These are phyloP conservation scores for Fusarium dlaminii DNA, from an alignment of 2,329 filamentous ascomycete species.

Conservation along the genomic window DNA sequence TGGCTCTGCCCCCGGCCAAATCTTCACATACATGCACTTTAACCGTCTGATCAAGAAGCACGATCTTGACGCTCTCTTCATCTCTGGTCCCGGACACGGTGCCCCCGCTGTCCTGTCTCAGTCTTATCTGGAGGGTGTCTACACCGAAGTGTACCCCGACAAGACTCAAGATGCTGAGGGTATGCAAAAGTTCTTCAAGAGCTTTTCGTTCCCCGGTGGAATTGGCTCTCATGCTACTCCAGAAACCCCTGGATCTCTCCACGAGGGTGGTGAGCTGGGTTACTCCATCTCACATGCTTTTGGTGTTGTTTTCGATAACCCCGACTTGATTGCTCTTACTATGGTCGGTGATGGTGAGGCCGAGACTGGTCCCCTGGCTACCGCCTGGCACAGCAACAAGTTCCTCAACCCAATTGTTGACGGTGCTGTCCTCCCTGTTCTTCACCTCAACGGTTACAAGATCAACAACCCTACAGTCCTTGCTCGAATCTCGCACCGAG, in stretches of 20 bases:
- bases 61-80: constrained; percentile 75
- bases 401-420: constrained; percentile 83
- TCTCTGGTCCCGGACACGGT: constrained; percentile 81
- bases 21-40: constrained; percentile 85
- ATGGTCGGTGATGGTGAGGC: constrained; percentile 85
- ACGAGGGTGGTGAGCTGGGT: constrained; percentile 84
- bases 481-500: constrained; percentile 77
- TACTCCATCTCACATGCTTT: constrained; percentile 84
- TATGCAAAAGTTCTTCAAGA: constrained; percentile 81
- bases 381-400: constrained; percentile 84
- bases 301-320: constrained; percentile 79
- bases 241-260: constrained; percentile 79
- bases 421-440: constrained; percentile 79
- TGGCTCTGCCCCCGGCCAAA: constrained; percentile 82
- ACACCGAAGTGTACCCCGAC: constrained; percentile 80
- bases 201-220: constrained; percentile 83
- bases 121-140: constrained; percentile 80
- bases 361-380: constrained; percentile 82
- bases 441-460: constrained; percentile 86
- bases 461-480: constrained; percentile 83
- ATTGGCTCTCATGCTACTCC: constrained; percentile 82
- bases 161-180: constrained; percentile 75
- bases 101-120: constrained; percentile 80
- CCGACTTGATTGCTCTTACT: constrained; percentile 76
- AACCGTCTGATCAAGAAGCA: constrained; percentile 86